Evolutionary conservation across 2,329 filamentous ascomycete species (phyloP).

Genomic region (Ilyonectria mors-panacis): DNA sequence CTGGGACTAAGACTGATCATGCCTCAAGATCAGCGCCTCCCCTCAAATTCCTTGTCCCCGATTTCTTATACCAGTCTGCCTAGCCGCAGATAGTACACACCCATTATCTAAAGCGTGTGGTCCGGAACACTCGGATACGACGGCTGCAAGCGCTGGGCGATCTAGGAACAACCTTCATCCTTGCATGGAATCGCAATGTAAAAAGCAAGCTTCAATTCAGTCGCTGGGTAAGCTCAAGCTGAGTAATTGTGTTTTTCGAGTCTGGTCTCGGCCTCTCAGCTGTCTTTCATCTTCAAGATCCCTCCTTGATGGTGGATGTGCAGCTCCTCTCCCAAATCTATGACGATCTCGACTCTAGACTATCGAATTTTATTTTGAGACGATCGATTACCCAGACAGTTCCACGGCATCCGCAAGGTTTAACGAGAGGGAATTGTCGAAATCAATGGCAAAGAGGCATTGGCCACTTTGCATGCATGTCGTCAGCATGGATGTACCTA

Average conservation of each 20-base stretch:
- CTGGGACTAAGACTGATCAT: background rate
- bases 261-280: background rate
- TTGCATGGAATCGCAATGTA: background rate
- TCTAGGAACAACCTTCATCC: background rate
- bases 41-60: background rate
- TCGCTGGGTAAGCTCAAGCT: background rate
- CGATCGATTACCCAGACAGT: background rate
- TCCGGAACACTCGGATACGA: background rate
- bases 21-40: background rate
- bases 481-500: background rate
- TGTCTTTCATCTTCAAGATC: background rate
- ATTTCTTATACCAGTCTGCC: background rate
- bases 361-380: background rate
- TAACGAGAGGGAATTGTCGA: background rate
- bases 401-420: background rate
- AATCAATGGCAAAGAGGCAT: background rate
- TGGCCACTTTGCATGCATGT: background rate
- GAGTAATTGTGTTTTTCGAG: background rate
- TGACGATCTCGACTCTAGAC: background rate
- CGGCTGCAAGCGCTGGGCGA: background rate
- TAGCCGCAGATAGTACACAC: background rate
- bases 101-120: background rate
- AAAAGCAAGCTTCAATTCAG: background rate
- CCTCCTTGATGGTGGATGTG: background rate
- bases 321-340: background rate